Conservation (phyloP, 768 basidiomycete species). For the Cystofilobasidium ferigula region DNA sequence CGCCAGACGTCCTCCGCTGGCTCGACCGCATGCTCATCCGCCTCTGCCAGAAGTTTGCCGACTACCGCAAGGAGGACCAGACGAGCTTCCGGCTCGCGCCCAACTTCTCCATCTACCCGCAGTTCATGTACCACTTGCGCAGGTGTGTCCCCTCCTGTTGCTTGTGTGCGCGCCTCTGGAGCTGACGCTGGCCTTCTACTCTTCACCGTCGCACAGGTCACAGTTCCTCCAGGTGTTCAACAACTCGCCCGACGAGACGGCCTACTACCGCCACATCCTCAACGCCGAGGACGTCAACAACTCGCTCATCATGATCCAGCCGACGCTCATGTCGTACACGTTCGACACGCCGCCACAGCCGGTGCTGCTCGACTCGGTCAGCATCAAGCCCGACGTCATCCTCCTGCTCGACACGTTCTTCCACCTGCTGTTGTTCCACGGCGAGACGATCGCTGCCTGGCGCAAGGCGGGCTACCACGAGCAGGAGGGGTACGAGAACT, state of each 20-base stretch:
- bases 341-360: slow-evolving; percentile 81
- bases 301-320: slow-evolving; percentile 98
- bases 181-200: too few relatives aligned
- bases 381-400: slow-evolving; percentile 92
- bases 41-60: slow-evolving; percentile 97
- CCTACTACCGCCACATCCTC: slow-evolving; percentile 89
- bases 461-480: slow-evolving; percentile 97
- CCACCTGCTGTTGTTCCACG: slow-evolving; percentile 99
- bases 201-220: too few relatives aligned
- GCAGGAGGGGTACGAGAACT: slow-evolving; percentile 96
- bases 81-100: slow-evolving; percentile 82
- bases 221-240: slow-evolving; percentile 99
- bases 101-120: slow-evolving; percentile 97
- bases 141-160: too few relatives aligned
- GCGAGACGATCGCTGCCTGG: slow-evolving; percentile 94
- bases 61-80: slow-evolving; percentile 96
- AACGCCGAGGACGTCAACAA: slow-evolving; percentile 99
- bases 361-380: slow-evolving; percentile 90
- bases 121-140: slow-evolving; percentile 99
- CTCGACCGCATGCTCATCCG: slow-evolving; percentile 97
- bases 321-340: slow-evolving; percentile 95
- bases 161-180: too few relatives aligned
- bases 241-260: slow-evolving; percentile 98
- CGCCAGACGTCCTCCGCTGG: slow-evolving; percentile 92
- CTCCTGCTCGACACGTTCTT: slow-evolving; percentile 97